Evolutionary conservation across 305 asterid species (phyloP).

Genomic region (Fraxinus sp.): DNA sequence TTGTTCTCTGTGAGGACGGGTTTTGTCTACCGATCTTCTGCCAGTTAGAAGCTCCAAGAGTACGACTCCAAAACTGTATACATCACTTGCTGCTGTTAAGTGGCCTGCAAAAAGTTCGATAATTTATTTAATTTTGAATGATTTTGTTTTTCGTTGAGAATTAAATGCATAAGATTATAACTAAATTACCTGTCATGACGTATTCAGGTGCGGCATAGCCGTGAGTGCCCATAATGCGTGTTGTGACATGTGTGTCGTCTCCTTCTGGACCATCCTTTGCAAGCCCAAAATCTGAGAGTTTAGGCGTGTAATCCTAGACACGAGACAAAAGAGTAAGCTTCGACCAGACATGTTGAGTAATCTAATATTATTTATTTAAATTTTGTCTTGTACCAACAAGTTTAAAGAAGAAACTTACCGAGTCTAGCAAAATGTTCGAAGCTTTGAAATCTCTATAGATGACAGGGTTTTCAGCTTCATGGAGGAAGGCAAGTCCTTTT

Average conservation of each 20-base stretch:
- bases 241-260: constrained; percentile 37
- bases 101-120: constrained; percentile 26
- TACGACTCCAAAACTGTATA: constrained; percentile 41
- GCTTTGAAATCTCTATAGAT: constrained; percentile 40
- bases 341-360: constrained; percentile 8
- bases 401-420: constrained; percentile 11
- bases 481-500: constrained; percentile 38
- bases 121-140: neutral
- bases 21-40: constrained; percentile 32
- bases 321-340: constrained; percentile 1
- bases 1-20: constrained; percentile 28
- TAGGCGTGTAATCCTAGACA: constrained; percentile 23
- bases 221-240: constrained; percentile 40
- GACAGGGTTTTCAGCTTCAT: constrained; percentile 31
- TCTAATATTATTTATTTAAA: neutral
- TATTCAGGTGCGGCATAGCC: constrained; percentile 43
- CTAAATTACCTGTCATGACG: constrained; percentile 35
- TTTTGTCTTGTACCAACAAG: neutral
- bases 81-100: constrained; percentile 37
- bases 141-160: neutral
- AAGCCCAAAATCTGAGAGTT: constrained; percentile 38
- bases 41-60: constrained; percentile 35
- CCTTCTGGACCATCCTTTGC: constrained; percentile 43
- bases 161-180: neutral
- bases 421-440: constrained; percentile 38